A percentile compares a stretch with the other conserved stretches of the same genome.
Conservation (phyloP, 768 basidiomycete genomes). For the Boletus fagicola region DNA sequence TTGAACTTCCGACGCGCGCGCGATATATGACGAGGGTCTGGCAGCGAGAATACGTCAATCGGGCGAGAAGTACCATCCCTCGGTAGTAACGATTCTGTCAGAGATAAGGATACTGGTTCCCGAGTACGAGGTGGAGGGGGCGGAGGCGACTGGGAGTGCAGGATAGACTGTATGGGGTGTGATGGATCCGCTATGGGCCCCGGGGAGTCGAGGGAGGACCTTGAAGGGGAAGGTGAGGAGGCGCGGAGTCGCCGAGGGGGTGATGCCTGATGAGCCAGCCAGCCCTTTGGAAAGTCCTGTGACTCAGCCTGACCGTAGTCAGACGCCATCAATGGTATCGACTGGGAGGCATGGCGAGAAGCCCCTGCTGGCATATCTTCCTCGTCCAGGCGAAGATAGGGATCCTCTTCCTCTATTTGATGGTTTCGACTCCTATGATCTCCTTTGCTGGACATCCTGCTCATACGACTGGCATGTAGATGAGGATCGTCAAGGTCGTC, state of each 20-base stretch:
- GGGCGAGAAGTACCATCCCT: conserved; percentile 65
- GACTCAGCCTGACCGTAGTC: conserved; percentile 36
- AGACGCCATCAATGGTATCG: conserved; percentile 37
- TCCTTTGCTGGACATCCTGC: conserved; percentile 34
- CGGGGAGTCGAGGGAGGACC: conserved; percentile 31
- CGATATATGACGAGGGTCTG: conserved; percentile 69
- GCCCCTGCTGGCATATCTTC: conserved; percentile 50
- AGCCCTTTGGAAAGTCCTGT: conserved; percentile 48
- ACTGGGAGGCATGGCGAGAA: conserved; percentile 37
- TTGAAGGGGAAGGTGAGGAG: conserved; percentile 39
- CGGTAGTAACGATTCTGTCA: conserved; percentile 80
- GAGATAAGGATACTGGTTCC: conserved; percentile 54
- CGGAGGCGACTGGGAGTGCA: conserved; percentile 37
- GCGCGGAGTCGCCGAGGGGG: conserved; percentile 49
- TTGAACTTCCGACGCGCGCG: conserved; percentile 68
- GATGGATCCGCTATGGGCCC: conserved; percentile 38
- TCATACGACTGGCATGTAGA: conserved; percentile 40
- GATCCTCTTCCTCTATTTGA: conserved; percentile 64
- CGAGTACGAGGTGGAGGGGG: conserved; percentile 43
- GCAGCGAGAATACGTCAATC: conserved; percentile 70
- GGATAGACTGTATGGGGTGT: conserved; percentile 28
- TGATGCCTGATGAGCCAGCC: conserved; percentile 75
- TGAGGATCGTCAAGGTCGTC: conserved; percentile 81
- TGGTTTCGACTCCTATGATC: conserved; percentile 27
- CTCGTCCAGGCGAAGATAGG: conserved; percentile 73